phyloP scores from a whole-genome alignment of 805 yeast genomes.

The Lachancea waltii region DNA sequence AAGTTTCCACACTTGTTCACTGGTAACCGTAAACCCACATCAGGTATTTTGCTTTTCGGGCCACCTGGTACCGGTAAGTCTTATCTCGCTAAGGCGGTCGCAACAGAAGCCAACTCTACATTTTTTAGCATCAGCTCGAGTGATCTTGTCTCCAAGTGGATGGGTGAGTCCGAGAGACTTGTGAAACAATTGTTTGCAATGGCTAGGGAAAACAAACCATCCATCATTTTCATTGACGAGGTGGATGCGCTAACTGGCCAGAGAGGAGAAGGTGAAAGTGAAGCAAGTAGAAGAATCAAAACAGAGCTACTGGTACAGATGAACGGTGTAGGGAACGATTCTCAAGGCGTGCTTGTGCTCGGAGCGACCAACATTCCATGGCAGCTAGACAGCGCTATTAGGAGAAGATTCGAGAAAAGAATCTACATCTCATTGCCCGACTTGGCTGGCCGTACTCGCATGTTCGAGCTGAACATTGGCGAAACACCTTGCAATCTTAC shows the following conservation, averaged over 20 bases:
- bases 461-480: slow-evolving; percentile 93
- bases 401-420: slow-evolving; percentile 93
- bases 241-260: slow-evolving; percentile 98
- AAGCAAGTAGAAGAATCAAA: slow-evolving; percentile 91
- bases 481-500: slow-evolving; percentile 76
- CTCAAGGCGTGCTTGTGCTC: slow-evolving; percentile 84
- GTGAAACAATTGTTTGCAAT: slow-evolving; percentile 90
- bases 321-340: slow-evolving; percentile 98
- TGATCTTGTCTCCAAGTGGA: slow-evolving; percentile 96
- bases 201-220: slow-evolving; percentile 95
- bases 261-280: slow-evolving; percentile 96
- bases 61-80: slow-evolving; percentile 99
- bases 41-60: slow-evolving; percentile 83
- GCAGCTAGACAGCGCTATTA: slow-evolving; percentile 96
- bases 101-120: slow-evolving; percentile 96
- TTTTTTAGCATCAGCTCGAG: slow-evolving; percentile 95
- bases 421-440: slow-evolving; percentile 95
- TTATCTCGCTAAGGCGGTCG: slow-evolving; percentile 94
- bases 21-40: slow-evolving; percentile 88
- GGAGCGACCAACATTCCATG: slow-evolving; percentile 99
- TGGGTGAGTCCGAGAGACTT: slow-evolving; percentile 96
- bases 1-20: slow-evolving; percentile 92
- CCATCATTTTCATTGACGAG: slow-evolving; percentile 94
- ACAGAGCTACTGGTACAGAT: slow-evolving; percentile 94
- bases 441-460: slow-evolving; percentile 79